phyloP scores from a whole-genome alignment of 805 yeast species.

The Starmerella powellii region DNA sequence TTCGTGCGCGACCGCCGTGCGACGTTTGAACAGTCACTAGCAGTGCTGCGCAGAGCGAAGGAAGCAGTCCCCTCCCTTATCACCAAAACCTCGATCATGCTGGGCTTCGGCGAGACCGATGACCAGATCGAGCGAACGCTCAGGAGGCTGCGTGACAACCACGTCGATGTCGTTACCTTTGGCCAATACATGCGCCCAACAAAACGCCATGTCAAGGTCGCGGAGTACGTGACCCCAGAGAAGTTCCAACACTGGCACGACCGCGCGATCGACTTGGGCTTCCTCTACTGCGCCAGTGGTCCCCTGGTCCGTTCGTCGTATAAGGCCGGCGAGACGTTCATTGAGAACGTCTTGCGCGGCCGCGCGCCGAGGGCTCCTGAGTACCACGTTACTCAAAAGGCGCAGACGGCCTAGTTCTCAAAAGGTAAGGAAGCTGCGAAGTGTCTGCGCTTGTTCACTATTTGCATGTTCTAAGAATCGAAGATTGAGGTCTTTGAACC shows the following conservation, averaged over 20 bases:
- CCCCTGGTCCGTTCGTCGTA: constrained; percentile 93
- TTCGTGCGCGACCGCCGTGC: constrained; percentile 94
- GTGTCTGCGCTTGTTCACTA: too few relatives aligned
- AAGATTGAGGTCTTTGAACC: too few relatives aligned
- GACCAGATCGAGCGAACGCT: constrained; percentile 72
- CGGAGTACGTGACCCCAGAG: constrained; percentile 86
- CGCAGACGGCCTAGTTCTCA: too few relatives aligned
- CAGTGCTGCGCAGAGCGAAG: constrained; percentile 73
- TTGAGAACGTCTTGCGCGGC: constrained; percentile 65
- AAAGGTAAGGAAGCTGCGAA: too few relatives aligned
- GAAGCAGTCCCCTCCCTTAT: constrained; percentile 57
- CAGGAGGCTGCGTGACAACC: constrained; percentile 57
- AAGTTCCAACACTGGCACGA: constrained; percentile 90
- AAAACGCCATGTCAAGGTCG: constrained; percentile 96
- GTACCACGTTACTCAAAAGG: neutral
- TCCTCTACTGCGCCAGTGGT: constrained; percentile 92
- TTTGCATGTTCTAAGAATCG: too few relatives aligned
- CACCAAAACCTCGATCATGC: constrained; percentile 91
- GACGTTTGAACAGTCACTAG: constrained; percentile 74
- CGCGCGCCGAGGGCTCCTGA: constrained; percentile 15
- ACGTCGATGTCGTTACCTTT: constrained; percentile 91
- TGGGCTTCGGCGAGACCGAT: constrained; percentile 93
- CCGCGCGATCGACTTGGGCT: constrained; percentile 74
- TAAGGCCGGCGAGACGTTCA: constrained; percentile 96
- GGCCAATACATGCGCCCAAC: constrained; percentile 99